Conservation (phyloP, 1,284 basidiomycete species). For the Porodaedalea pini region DNA sequence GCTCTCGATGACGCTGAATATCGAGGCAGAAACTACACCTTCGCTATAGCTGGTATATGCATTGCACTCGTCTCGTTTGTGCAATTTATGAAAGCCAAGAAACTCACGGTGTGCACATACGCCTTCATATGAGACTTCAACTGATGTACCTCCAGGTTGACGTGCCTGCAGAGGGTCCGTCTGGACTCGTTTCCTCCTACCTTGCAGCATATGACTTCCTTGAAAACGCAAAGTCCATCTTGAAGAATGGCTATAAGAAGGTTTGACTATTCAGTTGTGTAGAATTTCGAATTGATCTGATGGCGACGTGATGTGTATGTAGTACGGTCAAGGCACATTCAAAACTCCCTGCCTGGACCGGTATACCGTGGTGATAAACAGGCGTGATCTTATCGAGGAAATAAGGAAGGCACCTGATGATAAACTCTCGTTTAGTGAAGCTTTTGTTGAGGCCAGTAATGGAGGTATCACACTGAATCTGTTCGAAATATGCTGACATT, state of each 20-base stretch:
- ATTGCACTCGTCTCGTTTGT: too few relatives aligned
- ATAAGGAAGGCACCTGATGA: constrained; percentile 33
- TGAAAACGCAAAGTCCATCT: constrained; percentile 4
- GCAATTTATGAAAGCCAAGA: too few relatives aligned
- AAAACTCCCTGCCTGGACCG: constrained; percentile 26
- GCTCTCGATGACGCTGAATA: too few relatives aligned
- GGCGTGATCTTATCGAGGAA: constrained; percentile 30
- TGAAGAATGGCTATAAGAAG: constrained; percentile 11
- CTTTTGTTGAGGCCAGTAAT: constrained; percentile 27
- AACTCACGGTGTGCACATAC: too few relatives aligned
- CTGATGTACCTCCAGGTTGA: background rate
- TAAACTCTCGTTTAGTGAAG: constrained; percentile 27
- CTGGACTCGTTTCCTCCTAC: constrained; percentile 10
- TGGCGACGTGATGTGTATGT: background rate
- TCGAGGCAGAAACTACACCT: too few relatives aligned
- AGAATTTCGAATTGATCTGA: too few relatives aligned
- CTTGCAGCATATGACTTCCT: constrained; percentile 13
- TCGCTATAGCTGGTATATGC: too few relatives aligned
- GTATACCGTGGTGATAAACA: constrained; percentile 30
- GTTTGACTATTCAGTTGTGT: background rate
- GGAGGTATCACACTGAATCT: too few relatives aligned
- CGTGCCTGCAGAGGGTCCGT: constrained; percentile 2
- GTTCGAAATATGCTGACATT: too few relatives aligned
- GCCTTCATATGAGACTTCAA: too few relatives aligned
- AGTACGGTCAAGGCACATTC: constrained; percentile 27